Base-by-base conservation (phyloP, 495 filamentous ascomycete genomes). In the Podospora pseudocomata region DNA sequence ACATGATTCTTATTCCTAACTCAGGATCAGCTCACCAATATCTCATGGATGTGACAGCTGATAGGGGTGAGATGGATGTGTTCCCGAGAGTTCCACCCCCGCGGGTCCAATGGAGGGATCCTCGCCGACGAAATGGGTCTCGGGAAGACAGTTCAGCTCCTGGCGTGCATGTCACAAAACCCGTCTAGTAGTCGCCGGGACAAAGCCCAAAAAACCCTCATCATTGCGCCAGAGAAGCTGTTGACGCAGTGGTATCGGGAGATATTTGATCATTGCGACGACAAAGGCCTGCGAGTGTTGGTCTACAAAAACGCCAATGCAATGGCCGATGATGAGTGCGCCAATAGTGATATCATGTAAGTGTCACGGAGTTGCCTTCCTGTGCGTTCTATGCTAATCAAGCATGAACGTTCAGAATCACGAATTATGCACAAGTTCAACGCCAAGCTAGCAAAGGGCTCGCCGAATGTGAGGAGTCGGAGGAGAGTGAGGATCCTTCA, bases 71-170 rank as follows among this genome's bases (percentile, higher is more conserved):
- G 80, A 0, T 89, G 85, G 75, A 90, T 90, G 88, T 70, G 85
- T 13, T 69, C 79, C 1, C 80, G 86, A 26, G 89, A 91, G 67
- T 74, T 79, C 4, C 79, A 73, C 0, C 28, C 61, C 0, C 30
- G 68, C 0, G 64, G 71, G 15, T 85, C 86, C 0, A 73, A 73
- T 26, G 87, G 88, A 0, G 87, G 88, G 0, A 75, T 91, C 7
- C 70, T 86, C 1, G 84, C 83, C 0, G 88, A 91, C 71, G 74
- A 79, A 19, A 90, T 91, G 88, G 89, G 89, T 0, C 74, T 90
- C 1, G 90, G 90, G 0, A 92, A 88, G 67, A 89, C 86, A 0
- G 64, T 88, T 0, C 73, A 82, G 71, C 75, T 79, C 0, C 70
- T 89, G 16, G 83, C 82, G 1, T 82, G 83, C 65, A 87, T 88